Base-by-base conservation (phyloP, 139 green algal species). In the Zygnema circumcarinatum region DNA sequence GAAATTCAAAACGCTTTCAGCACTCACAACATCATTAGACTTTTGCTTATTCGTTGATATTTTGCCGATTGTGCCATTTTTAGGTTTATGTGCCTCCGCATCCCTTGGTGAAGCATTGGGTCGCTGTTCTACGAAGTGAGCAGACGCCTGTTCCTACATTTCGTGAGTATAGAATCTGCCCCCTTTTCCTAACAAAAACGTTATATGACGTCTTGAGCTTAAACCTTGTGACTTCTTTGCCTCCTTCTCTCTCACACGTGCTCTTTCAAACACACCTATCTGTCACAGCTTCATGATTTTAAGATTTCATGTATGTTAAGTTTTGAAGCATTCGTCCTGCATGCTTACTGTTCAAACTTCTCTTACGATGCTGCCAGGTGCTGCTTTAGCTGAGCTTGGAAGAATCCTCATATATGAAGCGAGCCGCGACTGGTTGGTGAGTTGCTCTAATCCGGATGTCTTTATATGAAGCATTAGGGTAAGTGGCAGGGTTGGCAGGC, bases 11-110 rank as follows among this genome's bases (percentile, higher is more conserved):
- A n/a, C n/a, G n/a, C n/a, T n/a, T n/a, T n/a, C n/a, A n/a, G n/a
- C n/a, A n/a, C n/a, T n/a, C n/a, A n/a, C n/a, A n/a, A n/a, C n/a
- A n/a, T n/a, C n/a, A n/a, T n/a, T n/a, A n/a, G n/a, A n/a, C n/a
- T n/a, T n/a, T n/a, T n/a, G n/a, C n/a, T n/a, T n/a, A n/a, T n/a
- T n/a, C n/a, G n/a, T n/a, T n/a, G n/a, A n/a, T n/a, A n/a, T n/a
- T n/a, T n/a, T n/a, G n/a, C n/a, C n/a, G n/a, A n/a, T n/a, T n/a
- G n/a, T n/a, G n/a, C n/a, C n/a, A n/a, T n/a, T 33, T 86, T 90
- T 94, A 98, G 94, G 94, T 99, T 2, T 96, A 96, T 84, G 95
- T 98, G 29, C 97, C 97, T 1, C 96, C 96, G 0, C 97, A 99
- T 90, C 96, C 97, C 0, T 90, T 99, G 29, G 92, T 99, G 38